Conservation (phyloP, 2,329 filamentous ascomycete genomes). For the Sporothrix pseudoabietina region DNA sequence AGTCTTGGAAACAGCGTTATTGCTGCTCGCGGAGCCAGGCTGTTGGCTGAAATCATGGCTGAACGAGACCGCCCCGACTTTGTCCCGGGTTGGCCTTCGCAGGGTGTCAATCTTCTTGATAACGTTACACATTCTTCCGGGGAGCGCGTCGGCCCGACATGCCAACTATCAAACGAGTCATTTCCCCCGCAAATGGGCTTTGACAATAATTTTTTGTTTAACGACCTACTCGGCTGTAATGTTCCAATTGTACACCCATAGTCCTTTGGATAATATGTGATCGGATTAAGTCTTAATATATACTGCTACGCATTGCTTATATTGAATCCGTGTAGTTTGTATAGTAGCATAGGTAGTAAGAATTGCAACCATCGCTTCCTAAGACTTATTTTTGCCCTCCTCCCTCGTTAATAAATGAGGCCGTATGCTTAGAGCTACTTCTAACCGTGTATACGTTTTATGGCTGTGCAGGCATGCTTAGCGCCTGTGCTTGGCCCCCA, state of each 20-base stretch:
- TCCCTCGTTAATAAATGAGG: too few relatives aligned
- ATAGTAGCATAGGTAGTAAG: too few relatives aligned
- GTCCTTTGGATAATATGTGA: conserved; percentile 10
- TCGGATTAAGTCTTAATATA: conserved; percentile 15
- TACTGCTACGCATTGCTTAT: neutral
- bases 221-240: conserved; percentile 15
- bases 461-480: too few relatives aligned
- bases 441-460: too few relatives aligned
- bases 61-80: conserved; percentile 16
- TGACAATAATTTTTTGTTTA: conserved; percentile 14
- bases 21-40: conserved; percentile 10
- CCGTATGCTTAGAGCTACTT: too few relatives aligned
- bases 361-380: too few relatives aligned
- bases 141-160: conserved; percentile 13
- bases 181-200: conserved; percentile 10
- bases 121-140: neutral
- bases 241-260: conserved; percentile 14
- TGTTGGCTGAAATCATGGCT: neutral
- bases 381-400: too few relatives aligned
- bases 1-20: conserved; percentile 14
- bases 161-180: conserved; percentile 12
- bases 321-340: too few relatives aligned
- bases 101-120: conserved; percentile 13
- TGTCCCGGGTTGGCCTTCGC: conserved; percentile 12
- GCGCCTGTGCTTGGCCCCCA: too few relatives aligned